Base-by-base conservation (phyloP, 768 basidiomycete species). In the Amanita muscaria region DNA sequence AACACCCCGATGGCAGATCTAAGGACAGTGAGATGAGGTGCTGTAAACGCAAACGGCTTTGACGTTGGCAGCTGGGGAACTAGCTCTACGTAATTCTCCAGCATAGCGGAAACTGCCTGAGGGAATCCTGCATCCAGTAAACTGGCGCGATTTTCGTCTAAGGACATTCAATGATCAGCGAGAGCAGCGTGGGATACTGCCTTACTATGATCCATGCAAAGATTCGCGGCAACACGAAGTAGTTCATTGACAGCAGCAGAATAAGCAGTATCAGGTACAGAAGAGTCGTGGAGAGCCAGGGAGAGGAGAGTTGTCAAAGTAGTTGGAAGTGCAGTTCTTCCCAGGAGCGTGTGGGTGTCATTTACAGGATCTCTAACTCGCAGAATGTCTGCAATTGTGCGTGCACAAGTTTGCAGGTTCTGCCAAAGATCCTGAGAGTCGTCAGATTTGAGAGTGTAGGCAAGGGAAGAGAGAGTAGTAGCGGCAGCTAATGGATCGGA, bases 181-280 rank as follows among this genome's bases (percentile, higher is more conserved):
- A n/a, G 24, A 6, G 16, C 12, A 5, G 14, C 16, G 23, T 11
- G 51, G 39, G 23, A 29, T 35, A 31, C 39, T 34, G 30, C 22
- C 76, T 49, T 51, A 80, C 86, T 79, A 53, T 90, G 86, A 57
- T 91, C 86, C 64, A 88, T 80, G 60, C 85, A 88, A 14, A 91
- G 62, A 61, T 91, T 91, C 10, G 88, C 88, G 19, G 78, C 79
- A 11, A 88, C 78, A 46, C 88, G 74, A 43, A 91, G 72, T 23
- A 88, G 63, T 57, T 90, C 84, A 48, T 74, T 75, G 18, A 80
- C 66, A 8, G 74, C 72, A 7, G 72, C 55, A 40, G 76, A 67
- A 47, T 69, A 72, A n/a, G 61, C 49, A 22, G 68, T 62, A 43
- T 58, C 62, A 4, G 77, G 76, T 36, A 70, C 65, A 15, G 69